Conservation (phyloP, 2,329 filamentous ascomycete genomes). For the Diplodia seriata region DNA sequence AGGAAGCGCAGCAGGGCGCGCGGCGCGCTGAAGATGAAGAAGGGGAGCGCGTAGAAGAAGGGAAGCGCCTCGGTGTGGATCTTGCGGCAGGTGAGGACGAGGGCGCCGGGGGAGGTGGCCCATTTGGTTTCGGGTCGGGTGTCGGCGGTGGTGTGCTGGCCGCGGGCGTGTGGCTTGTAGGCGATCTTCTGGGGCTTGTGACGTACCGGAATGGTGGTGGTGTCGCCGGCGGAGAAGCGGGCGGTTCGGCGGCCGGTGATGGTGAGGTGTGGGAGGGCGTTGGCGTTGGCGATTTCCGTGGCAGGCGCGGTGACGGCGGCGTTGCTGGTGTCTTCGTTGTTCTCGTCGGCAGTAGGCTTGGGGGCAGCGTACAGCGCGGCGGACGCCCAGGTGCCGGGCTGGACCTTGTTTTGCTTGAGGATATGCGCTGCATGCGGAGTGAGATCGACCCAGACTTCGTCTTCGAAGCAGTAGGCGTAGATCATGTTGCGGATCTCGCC, state of each 20-base stretch:
- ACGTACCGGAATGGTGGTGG: background rate
- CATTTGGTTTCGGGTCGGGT: conserved; percentile 37
- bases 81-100: conserved; percentile 43
- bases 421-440: conserved; percentile 34
- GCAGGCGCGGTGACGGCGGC: background rate
- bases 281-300: background rate
- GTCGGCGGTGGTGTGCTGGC: background rate
- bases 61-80: conserved; percentile 39
- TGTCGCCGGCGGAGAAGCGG: background rate
- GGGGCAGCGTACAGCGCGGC: background rate
- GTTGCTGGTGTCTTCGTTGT: background rate
- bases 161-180: background rate
- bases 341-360: background rate
- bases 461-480: conserved; percentile 50
- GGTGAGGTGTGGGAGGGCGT: background rate
- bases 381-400: conserved; percentile 5
- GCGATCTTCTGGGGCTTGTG: background rate
- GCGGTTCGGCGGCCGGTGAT: background rate
- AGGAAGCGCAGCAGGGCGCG: conserved; percentile 42
- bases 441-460: conserved; percentile 41
- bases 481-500: conserved; percentile 59
- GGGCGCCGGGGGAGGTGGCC: conserved; percentile 40
- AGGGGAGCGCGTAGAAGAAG: conserved; percentile 42
- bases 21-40: conserved; percentile 43
- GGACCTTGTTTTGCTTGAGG: conserved; percentile 21